phyloP scores from a whole-genome alignment of 2,329 filamentous ascomycete genomes.

The Chaetomium strumarium region DNA sequence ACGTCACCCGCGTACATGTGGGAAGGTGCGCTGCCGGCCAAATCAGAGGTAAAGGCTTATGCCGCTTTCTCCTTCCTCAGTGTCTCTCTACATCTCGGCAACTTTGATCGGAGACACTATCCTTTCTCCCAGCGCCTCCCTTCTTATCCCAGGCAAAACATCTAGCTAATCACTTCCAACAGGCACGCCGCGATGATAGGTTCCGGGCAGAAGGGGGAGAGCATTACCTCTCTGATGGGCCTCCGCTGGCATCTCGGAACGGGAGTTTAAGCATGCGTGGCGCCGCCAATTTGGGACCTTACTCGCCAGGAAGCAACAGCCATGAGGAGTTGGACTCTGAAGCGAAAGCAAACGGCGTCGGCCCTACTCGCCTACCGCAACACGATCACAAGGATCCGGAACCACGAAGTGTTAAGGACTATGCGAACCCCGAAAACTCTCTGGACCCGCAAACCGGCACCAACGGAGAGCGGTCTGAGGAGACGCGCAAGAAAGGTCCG shows the following conservation, averaged over 20 bases:
- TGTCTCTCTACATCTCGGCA: neutral
- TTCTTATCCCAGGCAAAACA: neutral
- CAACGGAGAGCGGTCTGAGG: constrained; percentile 18
- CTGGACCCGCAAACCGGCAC: constrained; percentile 36
- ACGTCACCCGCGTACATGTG: constrained; percentile 43
- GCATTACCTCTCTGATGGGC: constrained; percentile 13
- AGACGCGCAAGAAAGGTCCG: constrained; percentile 23
- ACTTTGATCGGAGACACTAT: neutral
- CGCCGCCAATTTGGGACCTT: constrained; percentile 7
- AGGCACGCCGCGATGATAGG: constrained; percentile 19
- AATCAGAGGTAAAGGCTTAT: constrained; percentile 35
- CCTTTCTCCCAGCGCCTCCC: neutral
- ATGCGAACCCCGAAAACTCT: constrained; percentile 40
- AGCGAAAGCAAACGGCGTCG: constrained; percentile 15
- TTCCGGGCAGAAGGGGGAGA: constrained; percentile 11
- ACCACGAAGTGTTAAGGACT: constrained; percentile 36
- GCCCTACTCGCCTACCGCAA: constrained; percentile 15
- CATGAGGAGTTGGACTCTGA: constrained; percentile 16
- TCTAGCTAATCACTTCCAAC: constrained; percentile 15
- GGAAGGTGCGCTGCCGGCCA: constrained; percentile 32
- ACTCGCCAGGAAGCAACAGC: constrained; percentile 11
- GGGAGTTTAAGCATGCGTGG: constrained; percentile 21
- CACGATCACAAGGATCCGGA: constrained; percentile 28
- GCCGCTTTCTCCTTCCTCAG: neutral
- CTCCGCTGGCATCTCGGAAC: constrained; percentile 22